Conservation (phyloP, 768 basidiomycete species). For the Dacryopinax spathularia region DNA sequence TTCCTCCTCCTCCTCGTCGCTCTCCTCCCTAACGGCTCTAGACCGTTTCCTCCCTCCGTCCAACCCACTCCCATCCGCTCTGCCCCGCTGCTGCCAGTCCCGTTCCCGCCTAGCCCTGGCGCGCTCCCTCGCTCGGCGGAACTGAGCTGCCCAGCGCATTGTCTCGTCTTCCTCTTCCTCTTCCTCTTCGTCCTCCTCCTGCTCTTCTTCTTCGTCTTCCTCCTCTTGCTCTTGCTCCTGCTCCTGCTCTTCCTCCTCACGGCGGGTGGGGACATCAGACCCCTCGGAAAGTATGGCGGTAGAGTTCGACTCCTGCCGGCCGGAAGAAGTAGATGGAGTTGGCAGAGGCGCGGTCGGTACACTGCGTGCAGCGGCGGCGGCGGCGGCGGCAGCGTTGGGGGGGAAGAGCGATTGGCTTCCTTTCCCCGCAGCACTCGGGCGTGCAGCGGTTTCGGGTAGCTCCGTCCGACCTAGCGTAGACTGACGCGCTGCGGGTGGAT, state of each 20-base stretch:
- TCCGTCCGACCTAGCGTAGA: too few relatives aligned
- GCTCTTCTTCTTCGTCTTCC: slow-evolving; percentile 36
- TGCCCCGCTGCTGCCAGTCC: neutral
- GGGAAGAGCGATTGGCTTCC: slow-evolving; percentile 50
- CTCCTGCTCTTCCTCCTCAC: slow-evolving; percentile 22
- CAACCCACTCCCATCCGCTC: neutral
- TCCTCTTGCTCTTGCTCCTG: slow-evolving; percentile 24
- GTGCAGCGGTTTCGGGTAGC: neutral
- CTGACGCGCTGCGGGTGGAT: too few relatives aligned
- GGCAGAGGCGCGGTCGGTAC: too few relatives aligned
- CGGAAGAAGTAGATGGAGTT: slow-evolving; percentile 36
- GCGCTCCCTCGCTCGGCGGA: too few relatives aligned
- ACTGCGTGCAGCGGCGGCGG: slow-evolving; percentile 46
- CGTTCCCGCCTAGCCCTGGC: neutral
- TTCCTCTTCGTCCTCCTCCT: slow-evolving; percentile 61
- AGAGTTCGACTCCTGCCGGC: slow-evolving; percentile 25
- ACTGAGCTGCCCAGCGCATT: too few relatives aligned
- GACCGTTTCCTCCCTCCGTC: neutral
- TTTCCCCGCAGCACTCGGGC: neutral
- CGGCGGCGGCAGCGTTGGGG: slow-evolving; percentile 53
- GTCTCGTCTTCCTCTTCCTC: slow-evolving; percentile 48
- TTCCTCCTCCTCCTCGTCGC: neutral
- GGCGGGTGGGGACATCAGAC: slow-evolving; percentile 28
- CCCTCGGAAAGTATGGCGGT: slow-evolving; percentile 50
- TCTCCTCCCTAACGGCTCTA: neutral